Evolutionary conservation across 176 grass and related monocot genomes (phyloP).

Genomic region (Carex littledalei): DNA sequence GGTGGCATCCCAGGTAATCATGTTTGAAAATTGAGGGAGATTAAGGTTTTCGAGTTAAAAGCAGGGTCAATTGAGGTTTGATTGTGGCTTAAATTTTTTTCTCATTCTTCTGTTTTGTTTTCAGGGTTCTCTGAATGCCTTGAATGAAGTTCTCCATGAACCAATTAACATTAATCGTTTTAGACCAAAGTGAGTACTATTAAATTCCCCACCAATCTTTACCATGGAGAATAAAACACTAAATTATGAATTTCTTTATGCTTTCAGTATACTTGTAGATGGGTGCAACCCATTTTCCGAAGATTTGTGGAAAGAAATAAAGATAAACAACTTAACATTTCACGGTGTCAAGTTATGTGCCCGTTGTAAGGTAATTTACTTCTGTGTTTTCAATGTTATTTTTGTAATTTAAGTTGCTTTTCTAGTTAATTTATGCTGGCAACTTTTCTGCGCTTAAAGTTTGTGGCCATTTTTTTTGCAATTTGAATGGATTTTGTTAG

Average conservation of each 20-base stretch:
- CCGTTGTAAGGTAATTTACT: conserved; percentile 76
- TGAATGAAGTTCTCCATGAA: conserved; percentile 71
- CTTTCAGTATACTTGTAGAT: conserved; percentile 74
- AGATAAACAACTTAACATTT: conserved; percentile 70
- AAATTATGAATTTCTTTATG: conserved; percentile 9
- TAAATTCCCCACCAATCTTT: background rate
- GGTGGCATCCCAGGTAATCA: conserved; percentile 59
- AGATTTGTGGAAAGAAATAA: conserved; percentile 84
- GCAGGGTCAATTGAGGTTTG: conserved; percentile 5
- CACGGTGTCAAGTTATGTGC: conserved; percentile 69
- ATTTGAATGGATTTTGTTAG: background rate
- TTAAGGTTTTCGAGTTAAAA: background rate
- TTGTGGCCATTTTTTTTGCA: background rate
- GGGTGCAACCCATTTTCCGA: conserved; percentile 77
- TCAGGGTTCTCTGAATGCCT: conserved; percentile 64
- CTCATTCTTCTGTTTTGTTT: conserved; percentile 5
- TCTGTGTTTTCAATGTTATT: background rate
- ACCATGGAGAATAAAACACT: background rate
- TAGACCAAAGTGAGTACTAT: conserved; percentile 65
- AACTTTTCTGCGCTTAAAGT: background rate
- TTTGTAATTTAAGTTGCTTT: background rate
- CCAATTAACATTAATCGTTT: conserved; percentile 72
- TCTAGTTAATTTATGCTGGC: background rate
- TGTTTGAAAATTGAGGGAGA: background rate
- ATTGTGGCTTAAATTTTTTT: conserved; percentile 1